phyloP scores from a whole-genome alignment of 148 eudicot species.

The Chenopodium album region DNA sequence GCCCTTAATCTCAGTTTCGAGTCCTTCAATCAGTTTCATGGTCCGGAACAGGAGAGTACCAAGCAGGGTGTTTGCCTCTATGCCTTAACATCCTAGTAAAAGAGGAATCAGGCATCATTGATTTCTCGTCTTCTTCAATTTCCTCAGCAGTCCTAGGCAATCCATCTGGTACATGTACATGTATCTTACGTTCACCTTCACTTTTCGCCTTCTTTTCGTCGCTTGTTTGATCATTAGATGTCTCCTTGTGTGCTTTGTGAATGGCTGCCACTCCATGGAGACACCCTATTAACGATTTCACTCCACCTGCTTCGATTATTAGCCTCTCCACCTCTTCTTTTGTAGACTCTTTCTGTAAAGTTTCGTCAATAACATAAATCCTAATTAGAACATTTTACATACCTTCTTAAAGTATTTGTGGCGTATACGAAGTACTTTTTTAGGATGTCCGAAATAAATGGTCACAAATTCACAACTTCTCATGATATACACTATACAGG shows the following conservation, averaged over 20 bases:
- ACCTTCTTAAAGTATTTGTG: background rate
- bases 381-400: background rate
- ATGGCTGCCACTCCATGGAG: constrained; percentile 64
- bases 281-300: constrained; percentile 64
- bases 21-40: constrained; percentile 44
- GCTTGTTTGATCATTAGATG: background rate
- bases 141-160: constrained; percentile 64
- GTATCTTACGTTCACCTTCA: background rate
- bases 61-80: constrained; percentile 64
- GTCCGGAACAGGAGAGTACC: constrained; percentile 69
- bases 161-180: constrained; percentile 74
- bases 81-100: constrained; percentile 66
- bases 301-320: constrained; percentile 74
- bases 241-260: constrained; percentile 48
- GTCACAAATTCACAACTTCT: background rate
- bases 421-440: background rate
- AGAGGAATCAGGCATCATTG: constrained; percentile 69
- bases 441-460: background rate
- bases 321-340: constrained; percentile 73
- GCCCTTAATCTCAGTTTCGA: background rate
- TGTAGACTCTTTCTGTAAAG: constrained; percentile 45
- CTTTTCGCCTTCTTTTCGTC: background rate
- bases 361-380: background rate
- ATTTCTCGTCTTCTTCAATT: constrained; percentile 70
- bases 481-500: no score